Conservation (phyloP, 306 rosid genomes). For the Gastrolobium villosum region DNA sequence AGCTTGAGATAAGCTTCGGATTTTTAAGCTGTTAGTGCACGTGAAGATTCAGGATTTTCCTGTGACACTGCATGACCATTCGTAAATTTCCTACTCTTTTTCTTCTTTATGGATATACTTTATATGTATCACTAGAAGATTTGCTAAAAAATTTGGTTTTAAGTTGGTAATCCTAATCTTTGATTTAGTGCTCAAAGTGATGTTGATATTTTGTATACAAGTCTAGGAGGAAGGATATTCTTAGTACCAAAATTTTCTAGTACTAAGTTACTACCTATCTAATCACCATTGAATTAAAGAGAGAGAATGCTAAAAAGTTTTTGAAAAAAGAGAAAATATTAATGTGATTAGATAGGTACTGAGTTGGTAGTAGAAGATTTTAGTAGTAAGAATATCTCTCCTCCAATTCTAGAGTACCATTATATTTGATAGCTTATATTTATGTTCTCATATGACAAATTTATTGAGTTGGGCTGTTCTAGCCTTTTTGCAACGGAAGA, state of each 20-base stretch:
- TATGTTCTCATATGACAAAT: constrained; percentile 1
- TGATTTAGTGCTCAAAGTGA: constrained; percentile 31
- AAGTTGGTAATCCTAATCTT: constrained; percentile 17
- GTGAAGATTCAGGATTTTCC: constrained; percentile 29
- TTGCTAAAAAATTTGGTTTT: constrained; percentile 11
- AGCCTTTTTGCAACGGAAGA: constrained; percentile 28
- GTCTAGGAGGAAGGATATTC: no score
- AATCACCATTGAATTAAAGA: no score
- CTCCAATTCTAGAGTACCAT: constrained; percentile 12
- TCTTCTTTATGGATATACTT: constrained; percentile 31
- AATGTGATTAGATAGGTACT: no score
- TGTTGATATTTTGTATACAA: constrained; percentile 32
- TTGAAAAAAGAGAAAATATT: no score
- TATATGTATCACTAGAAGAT: constrained; percentile 14
- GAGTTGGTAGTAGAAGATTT: no score
- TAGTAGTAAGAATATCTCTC: no score
- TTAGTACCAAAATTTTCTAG: no score
- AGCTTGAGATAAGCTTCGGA: constrained; percentile 38
- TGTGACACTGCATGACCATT: constrained; percentile 32
- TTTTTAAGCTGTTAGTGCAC: constrained; percentile 30
- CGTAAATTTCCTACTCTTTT: constrained; percentile 31
- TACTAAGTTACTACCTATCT: no score
- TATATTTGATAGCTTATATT: constrained; percentile 39
- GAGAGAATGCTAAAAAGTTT: no score
- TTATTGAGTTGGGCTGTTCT: neutral